Base-by-base conservation (phyloP, 768 basidiomycete species). In the Hypholoma sublateritium region DNA sequence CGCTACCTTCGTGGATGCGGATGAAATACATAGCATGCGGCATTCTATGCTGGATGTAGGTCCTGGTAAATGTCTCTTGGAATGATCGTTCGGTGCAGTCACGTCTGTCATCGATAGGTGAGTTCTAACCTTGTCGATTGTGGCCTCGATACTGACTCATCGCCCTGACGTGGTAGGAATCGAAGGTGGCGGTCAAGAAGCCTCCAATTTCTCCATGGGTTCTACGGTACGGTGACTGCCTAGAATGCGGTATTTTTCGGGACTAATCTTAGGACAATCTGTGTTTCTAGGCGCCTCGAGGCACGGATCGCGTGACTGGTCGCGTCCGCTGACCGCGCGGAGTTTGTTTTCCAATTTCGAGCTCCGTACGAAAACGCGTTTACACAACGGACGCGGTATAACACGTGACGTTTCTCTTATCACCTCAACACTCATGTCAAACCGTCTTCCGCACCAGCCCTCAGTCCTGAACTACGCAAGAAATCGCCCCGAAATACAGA, bases 331-430 rank as follows among this genome's bases (percentile, higher is more conserved):
- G 67, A 63, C 58, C 61, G 50, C 60, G 65, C 71, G 72, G 74
- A 70, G 70, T 62, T 58, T 48, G 39, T 25, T 50, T 39, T 53
- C 36, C 13, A 50, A 57, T 51, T 72, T 65, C 5, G 65, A 68
- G 62, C 74, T 73, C 72, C 72, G 74, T 63, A 42, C 56, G 53
- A 74, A 77, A 77, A 75, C 75, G 75, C 75, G 77, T 78, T 79
- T 71, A 76, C 66, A 63, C 60, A 64, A 64, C 65, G 56, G 64
- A 70, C 73, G 69, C 71, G 70, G 60, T 52, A 28, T 52, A 45
- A 19, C 78, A 78, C 77, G 78, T 78, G 77, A 80, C 62, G 42
- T 19, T 41, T 49, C 66, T 67, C 72, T 78, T 77, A 78, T 79
- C 77, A 72, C 69, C 70, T 62, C 62, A 71, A 78, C 77, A 51